Conservation (phyloP, 495 filamentous ascomycete genomes). For the Aeminium ludgeri region DNA sequence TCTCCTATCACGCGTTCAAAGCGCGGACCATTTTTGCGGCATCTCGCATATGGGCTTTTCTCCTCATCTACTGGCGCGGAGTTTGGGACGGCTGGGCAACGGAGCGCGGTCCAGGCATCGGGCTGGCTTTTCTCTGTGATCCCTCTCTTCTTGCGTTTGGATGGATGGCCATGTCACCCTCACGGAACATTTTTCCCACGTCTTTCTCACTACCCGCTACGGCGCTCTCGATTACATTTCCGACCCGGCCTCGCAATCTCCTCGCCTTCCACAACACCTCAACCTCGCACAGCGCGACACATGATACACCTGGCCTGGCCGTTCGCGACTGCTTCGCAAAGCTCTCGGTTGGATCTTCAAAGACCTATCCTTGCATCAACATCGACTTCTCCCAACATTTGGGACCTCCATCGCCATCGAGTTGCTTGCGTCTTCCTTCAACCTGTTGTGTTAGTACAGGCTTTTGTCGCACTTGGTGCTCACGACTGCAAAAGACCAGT, state of each 20-base stretch:
- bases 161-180: background rate
- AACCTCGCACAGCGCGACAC: background rate
- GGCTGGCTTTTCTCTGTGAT: background rate
- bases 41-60: background rate
- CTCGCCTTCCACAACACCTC: background rate
- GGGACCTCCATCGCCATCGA: background rate
- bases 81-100: background rate
- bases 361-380: background rate
- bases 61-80: slow-evolving; percentile 1
- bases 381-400: background rate
- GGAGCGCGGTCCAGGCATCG: background rate
- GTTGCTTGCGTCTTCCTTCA: background rate
- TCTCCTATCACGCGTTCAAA: too few species aligned
- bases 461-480: too few species aligned
- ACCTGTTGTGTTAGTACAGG: background rate
- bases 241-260: background rate
- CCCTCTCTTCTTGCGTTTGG: background rate
- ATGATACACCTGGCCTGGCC: background rate
- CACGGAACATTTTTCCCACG: background rate
- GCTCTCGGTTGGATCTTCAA: background rate
- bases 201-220: background rate
- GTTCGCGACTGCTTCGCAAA: background rate
- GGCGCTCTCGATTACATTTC: background rate
- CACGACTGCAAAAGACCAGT: too few species aligned
- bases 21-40: background rate